Percentiles rank a stretch among this genome's conserved stretches.
Conservation (phyloP, 129 eudicot genomes). For the Cynara cardunculus region DNA sequence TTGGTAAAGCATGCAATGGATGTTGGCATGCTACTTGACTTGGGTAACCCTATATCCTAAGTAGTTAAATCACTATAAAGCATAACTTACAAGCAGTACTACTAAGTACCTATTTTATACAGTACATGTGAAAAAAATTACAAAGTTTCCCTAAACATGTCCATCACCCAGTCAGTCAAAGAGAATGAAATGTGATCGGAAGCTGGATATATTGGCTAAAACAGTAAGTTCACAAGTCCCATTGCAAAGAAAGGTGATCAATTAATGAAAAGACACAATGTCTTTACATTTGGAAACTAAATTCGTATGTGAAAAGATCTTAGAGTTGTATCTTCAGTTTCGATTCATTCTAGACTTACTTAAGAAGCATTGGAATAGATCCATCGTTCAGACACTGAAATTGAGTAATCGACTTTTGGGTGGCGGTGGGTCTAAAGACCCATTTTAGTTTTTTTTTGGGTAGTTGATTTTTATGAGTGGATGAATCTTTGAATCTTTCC, state of each 20-base stretch:
- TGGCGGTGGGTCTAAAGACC: too few relatives aligned
- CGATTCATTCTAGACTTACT: neutral
- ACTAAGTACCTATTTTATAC: neutral
- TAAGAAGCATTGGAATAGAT: too few relatives aligned
- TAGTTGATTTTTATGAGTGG: too few relatives aligned
- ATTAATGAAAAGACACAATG: neutral
- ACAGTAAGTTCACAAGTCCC: neutral
- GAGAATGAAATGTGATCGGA: neutral
- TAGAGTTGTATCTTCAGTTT: neutral
- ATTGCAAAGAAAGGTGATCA: neutral
- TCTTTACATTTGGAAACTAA: neutral
- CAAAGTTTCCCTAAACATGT: neutral
- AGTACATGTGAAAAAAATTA: neutral
- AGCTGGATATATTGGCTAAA: neutral
- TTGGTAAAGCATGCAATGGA: neutral
- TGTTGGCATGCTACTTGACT: neutral
- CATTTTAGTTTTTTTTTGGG: too few relatives aligned
- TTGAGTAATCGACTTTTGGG: too few relatives aligned
- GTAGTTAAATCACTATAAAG: neutral
- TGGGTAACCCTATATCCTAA: neutral
- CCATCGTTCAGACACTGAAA: too few relatives aligned
- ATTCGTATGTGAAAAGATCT: neutral
- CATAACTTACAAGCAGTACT: neutral
- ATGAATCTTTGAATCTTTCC: too few relatives aligned
- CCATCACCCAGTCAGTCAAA: neutral